Percentiles rank a stretch among this genome's conserved stretches.
Conservation (phyloP, 1,284 basidiomycete species). For the Naganishia albida region DNA sequence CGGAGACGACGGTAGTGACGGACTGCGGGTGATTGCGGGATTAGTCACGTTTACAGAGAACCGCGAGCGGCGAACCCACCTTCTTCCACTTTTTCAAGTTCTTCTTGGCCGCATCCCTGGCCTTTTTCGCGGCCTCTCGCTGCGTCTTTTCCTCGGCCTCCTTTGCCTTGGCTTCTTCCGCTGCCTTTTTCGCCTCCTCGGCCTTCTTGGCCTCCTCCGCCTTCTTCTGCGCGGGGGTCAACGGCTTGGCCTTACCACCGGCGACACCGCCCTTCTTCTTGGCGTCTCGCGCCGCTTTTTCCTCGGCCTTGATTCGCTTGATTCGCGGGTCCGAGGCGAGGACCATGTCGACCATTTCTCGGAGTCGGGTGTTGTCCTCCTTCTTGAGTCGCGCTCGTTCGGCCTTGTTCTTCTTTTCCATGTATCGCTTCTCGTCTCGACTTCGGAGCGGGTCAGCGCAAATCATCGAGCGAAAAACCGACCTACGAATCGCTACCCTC, state of each 20-base stretch:
- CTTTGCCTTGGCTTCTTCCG: constrained; percentile 78
- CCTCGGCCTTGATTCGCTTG: constrained; percentile 94
- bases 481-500: constrained; percentile 90
- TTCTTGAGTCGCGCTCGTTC: constrained; percentile 96
- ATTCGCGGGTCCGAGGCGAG: constrained; percentile 89
- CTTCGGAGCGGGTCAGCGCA: constrained; percentile 52
- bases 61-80: constrained; percentile 45
- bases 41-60: no score
- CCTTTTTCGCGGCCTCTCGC: constrained; percentile 86
- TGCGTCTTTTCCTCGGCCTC: constrained; percentile 67
- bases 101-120: constrained; percentile 65
- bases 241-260: constrained; percentile 57
- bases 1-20: constrained; percentile 56
- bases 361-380: constrained; percentile 91
- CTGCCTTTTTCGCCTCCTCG: constrained; percentile 70
- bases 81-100: constrained; percentile 61
- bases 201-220: constrained; percentile 73
- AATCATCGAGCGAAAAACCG: background rate
- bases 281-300: constrained; percentile 90
- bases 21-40: constrained; percentile 35
- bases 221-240: constrained; percentile 60
- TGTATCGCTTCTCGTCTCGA: constrained; percentile 98
- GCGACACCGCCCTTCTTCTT: constrained; percentile 70
- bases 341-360: constrained; percentile 83
- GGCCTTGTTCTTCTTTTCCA: constrained; percentile 98